phyloP scores from a whole-genome alignment of 148 eudicot genomes.

The Vaccinium myrtillus region DNA sequence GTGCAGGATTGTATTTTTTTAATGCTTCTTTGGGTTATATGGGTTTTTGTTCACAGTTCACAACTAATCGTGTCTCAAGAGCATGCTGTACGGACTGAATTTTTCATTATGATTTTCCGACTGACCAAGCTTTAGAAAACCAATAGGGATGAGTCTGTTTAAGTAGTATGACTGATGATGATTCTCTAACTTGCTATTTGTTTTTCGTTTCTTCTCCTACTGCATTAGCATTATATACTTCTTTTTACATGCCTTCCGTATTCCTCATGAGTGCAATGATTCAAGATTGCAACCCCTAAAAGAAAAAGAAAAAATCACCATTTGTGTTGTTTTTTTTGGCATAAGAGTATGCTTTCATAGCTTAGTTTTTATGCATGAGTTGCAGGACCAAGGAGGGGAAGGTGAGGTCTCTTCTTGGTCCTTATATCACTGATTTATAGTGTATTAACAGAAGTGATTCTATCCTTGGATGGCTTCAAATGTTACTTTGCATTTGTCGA shows the following conservation, averaged over 20 bases:
- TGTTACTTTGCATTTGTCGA: constrained; percentile 8
- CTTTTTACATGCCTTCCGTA: background rate
- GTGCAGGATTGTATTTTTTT: background rate
- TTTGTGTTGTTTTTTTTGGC: background rate
- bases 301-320: background rate
- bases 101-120: background rate
- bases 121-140: background rate
- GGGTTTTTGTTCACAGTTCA: background rate
- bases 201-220: background rate
- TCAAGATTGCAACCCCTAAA: background rate
- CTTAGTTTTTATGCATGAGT: constrained; percentile 4
- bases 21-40: background rate
- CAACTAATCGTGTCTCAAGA: background rate
- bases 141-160: background rate
- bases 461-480: constrained; percentile 9
- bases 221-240: background rate
- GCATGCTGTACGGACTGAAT: background rate
- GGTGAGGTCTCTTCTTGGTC: background rate
- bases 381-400: background rate
- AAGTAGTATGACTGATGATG: background rate
- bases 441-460: background rate
- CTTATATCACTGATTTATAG: background rate
- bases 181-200: background rate
- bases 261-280: background rate
- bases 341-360: constrained; percentile 4